Evolutionary conservation across 2,329 filamentous ascomycete species (phyloP).

Genomic region (Meredithiella fracta): DNA sequence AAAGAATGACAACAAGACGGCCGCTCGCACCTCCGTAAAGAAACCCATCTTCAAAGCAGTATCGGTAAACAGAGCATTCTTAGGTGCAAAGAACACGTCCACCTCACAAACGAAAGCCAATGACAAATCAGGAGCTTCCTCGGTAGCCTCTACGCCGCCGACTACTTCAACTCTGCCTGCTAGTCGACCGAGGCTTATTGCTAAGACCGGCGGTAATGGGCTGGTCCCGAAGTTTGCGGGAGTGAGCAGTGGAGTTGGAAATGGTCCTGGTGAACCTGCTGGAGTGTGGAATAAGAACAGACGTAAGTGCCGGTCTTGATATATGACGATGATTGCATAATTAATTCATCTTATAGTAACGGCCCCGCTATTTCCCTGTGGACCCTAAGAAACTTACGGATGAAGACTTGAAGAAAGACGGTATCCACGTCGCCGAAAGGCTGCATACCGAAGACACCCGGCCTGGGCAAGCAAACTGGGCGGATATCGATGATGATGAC

Average conservation of each 20-base stretch:
- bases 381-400: slow-evolving; percentile 73
- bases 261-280: slow-evolving; percentile 54
- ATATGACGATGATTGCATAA: background rate
- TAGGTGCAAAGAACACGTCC: slow-evolving; percentile 49
- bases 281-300: slow-evolving; percentile 83
- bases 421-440: slow-evolving; percentile 69
- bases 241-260: slow-evolving; percentile 40
- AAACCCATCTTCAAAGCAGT: slow-evolving; percentile 75
- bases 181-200: slow-evolving; percentile 55
- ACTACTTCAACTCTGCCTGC: slow-evolving; percentile 30
- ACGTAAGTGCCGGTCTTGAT: slow-evolving; percentile 36
- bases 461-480: slow-evolving; percentile 63
- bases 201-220: slow-evolving; percentile 50
- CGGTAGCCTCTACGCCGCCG: slow-evolving; percentile 23
- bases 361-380: slow-evolving; percentile 33
- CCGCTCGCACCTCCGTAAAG: slow-evolving; percentile 48
- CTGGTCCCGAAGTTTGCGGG: slow-evolving; percentile 28
- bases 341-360: slow-evolving; percentile 24
- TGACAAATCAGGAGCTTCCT: slow-evolving; percentile 33
- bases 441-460: slow-evolving; percentile 57
- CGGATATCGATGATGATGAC: slow-evolving; percentile 76
- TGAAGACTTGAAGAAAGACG: slow-evolving; percentile 73
- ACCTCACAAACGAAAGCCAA: slow-evolving; percentile 31
- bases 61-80: slow-evolving; percentile 70
- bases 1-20: slow-evolving; percentile 40